A percentile compares a stretch with the other conserved stretches of the same genome.
Evolutionary conservation across 768 basidiomycete genomes (phyloP).

Genomic region (Suillus subaureus): DNA sequence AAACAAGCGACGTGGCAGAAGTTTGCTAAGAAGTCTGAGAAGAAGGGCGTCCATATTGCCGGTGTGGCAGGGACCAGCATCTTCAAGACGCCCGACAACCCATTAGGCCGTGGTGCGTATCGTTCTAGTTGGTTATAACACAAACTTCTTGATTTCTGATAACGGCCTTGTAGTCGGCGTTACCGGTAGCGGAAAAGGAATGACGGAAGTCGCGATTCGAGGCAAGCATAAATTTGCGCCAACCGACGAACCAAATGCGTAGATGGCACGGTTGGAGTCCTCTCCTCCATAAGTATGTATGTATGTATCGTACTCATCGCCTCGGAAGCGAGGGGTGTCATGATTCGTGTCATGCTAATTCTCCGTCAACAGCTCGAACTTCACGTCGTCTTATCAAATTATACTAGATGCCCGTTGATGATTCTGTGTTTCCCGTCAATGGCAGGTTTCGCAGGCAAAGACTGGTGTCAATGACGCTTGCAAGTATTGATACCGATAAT

Average conservation of each 20-base stretch:
- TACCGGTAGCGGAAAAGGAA: constrained; percentile 86
- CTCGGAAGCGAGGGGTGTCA: constrained; percentile 3
- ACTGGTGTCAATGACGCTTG: constrained; percentile 14
- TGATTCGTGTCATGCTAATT: constrained; percentile 13
- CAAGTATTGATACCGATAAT: constrained; percentile 16
- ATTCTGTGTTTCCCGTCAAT: constrained; percentile 27
- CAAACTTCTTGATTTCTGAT: constrained; percentile 19
- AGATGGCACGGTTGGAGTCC: constrained; percentile 12
- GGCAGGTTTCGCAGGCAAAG: constrained; percentile 24
- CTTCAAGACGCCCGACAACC: constrained; percentile 94
- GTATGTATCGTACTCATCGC: constrained; percentile 4
- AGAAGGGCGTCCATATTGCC: constrained; percentile 90
- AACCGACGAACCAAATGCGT: constrained; percentile 45
- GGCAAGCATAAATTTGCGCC: constrained; percentile 77
- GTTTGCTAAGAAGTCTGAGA: constrained; percentile 93
- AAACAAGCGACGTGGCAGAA: constrained; percentile 93
- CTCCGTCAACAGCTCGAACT: constrained; percentile 14
- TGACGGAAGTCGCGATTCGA: constrained; percentile 72
- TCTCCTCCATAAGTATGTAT: constrained; percentile 9
- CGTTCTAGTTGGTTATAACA: constrained; percentile 20
- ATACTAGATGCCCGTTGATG: constrained; percentile 27
- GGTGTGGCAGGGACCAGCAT: constrained; percentile 88
- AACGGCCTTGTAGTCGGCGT: constrained; percentile 67
- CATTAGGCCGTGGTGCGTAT: constrained; percentile 75
- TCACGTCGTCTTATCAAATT: constrained; percentile 23